Conservation (phyloP, 345 rosid genomes). For the Carallia brachiata region DNA sequence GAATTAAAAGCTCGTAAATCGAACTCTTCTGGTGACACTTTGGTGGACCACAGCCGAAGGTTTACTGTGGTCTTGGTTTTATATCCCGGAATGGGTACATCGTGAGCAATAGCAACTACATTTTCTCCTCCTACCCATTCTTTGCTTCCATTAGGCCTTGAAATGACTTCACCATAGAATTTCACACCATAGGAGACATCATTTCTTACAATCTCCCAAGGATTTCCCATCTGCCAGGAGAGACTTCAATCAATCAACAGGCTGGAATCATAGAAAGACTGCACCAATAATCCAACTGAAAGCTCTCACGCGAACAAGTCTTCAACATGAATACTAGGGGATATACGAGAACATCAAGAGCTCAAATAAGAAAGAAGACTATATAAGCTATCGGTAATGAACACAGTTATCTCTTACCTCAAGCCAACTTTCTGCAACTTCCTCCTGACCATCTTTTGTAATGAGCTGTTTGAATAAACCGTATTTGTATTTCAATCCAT, state of each 20-base stretch:
- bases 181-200: conserved; percentile 47
- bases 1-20: conserved; percentile 39
- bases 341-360: too few relatives aligned
- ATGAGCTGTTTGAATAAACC: conserved; percentile 54
- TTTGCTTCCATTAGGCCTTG: conserved; percentile 41
- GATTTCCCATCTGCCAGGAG: conserved; percentile 47
- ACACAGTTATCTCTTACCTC: conserved; percentile 33
- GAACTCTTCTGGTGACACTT: conserved; percentile 38
- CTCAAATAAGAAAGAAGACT: background rate
- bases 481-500: conserved; percentile 48
- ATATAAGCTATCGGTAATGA: background rate
- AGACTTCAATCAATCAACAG: conserved; percentile 11
- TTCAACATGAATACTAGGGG: background rate
- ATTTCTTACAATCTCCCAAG: conserved; percentile 52
- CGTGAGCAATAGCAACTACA: conserved; percentile 38
- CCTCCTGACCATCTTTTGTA: conserved; percentile 53
- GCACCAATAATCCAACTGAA: background rate
- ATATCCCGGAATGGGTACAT: conserved; percentile 51
- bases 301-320: background rate
- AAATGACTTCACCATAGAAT: conserved; percentile 42
- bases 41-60: conserved; percentile 54
- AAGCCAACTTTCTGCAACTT: conserved; percentile 57
- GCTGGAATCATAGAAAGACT: background rate
- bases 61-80: conserved; percentile 49
- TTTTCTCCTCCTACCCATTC: conserved; percentile 51